Conservation (phyloP, 495 filamentous ascomycete species). For the Neurospora terricola region DNA sequence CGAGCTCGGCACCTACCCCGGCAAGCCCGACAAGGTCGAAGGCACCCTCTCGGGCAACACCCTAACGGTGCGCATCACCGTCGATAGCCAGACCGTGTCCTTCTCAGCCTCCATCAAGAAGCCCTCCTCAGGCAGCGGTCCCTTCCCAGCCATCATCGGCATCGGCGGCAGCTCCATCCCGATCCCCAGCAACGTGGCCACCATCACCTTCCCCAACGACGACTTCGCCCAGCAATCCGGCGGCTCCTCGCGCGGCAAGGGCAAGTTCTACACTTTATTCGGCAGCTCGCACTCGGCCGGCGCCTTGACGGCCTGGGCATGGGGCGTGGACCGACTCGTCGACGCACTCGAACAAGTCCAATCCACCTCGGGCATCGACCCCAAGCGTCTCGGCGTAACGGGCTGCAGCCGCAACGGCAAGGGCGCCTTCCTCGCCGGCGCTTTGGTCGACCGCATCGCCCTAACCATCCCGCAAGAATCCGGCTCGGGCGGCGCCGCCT, state of each 20-base stretch:
- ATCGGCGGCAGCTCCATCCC: conserved; percentile 40
- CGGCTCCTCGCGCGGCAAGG: conserved; percentile 30
- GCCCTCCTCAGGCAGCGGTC: conserved; percentile 26
- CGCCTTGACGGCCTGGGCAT: conserved; percentile 43
- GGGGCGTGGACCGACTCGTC: conserved; percentile 44
- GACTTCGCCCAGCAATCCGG: conserved; percentile 33
- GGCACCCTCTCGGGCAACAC: conserved; percentile 29
- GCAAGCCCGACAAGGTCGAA: conserved; percentile 34
- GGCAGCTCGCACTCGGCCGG: conserved; percentile 39
- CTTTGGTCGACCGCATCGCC: conserved; percentile 41
- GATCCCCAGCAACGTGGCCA: conserved; percentile 35
- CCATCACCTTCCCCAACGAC: conserved; percentile 42
- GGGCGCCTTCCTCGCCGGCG: conserved; percentile 42
- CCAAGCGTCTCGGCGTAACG: conserved; percentile 38
- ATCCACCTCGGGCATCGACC: conserved; percentile 36
- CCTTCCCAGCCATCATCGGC: conserved; percentile 41
- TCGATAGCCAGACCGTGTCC: conserved; percentile 36
- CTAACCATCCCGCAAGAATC: conserved; percentile 47
- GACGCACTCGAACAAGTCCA: conserved; percentile 42
- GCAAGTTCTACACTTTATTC: conserved; percentile 44
- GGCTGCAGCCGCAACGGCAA: conserved; percentile 48
- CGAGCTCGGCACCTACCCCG: conserved; percentile 42
- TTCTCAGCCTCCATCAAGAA: conserved; percentile 37
- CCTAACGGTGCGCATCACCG: conserved; percentile 34
- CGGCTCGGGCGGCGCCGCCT: conserved; percentile 41